These are phyloP conservation scores for Wickerhamiella lipophila DNA, from an alignment of 805 yeast species.

Conservation along the genomic window DNA sequence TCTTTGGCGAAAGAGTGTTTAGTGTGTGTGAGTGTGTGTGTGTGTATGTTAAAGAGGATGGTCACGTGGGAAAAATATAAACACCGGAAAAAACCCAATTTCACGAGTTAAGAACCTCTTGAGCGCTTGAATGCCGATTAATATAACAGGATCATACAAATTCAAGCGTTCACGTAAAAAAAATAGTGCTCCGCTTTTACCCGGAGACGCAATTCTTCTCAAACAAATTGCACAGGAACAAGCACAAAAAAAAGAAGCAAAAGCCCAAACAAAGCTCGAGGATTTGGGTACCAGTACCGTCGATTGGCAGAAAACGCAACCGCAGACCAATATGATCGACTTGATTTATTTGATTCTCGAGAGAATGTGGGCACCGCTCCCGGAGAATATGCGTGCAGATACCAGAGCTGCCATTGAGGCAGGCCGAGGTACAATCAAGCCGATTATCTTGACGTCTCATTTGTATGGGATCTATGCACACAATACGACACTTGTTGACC, in stretches of 20 bases:
- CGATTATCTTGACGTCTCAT: constrained; percentile 26
- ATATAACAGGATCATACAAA: constrained; percentile 14
- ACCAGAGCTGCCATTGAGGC: constrained; percentile 21
- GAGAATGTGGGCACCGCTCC: constrained; percentile 26
- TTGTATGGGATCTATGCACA: constrained; percentile 28
- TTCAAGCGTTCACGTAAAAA: constrained; percentile 11
- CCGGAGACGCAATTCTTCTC: constrained; percentile 19
- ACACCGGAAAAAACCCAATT: background rate
- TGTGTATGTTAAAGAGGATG: background rate
- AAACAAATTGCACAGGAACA: constrained; percentile 21
- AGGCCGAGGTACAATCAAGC: constrained; percentile 25
- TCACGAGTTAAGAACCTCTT: no score
- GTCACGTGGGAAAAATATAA: background rate
- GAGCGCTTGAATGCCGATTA: constrained; percentile 9
- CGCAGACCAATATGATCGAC: constrained; percentile 16
- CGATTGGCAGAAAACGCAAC: constrained; percentile 15
- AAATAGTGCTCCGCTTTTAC: constrained; percentile 17
- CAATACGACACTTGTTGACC: constrained; percentile 29
- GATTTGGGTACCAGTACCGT: constrained; percentile 16
- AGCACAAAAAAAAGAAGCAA: constrained; percentile 14
- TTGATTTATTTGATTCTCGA: constrained; percentile 22
- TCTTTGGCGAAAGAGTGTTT: no score
- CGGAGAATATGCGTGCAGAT: constrained; percentile 23
- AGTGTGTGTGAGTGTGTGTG: no score
- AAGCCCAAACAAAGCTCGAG: constrained; percentile 16